Base-by-base conservation (phyloP, 202 grass and related monocot species). In the Musa balbisiana region DNA sequence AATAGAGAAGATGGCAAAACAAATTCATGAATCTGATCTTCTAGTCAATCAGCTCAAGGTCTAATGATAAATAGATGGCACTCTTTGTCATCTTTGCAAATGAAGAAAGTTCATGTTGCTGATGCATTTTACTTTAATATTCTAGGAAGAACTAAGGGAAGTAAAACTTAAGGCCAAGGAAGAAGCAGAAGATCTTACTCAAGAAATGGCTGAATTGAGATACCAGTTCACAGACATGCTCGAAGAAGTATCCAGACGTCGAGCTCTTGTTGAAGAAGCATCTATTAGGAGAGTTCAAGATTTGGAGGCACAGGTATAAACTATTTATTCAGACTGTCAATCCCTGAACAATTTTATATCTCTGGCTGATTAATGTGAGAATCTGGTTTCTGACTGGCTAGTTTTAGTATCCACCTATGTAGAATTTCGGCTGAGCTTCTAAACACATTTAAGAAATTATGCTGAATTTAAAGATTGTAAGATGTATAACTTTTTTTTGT, bases 201-300 rank as follows among this genome's bases (percentile, higher is more conserved):
- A 98, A 93, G 91, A 91, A 98, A 98, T 98, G 94, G 94, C 94
- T 71, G 90, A 98, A 89, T 70, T 93, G 69, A 85, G 94, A 67
- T 98, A 98, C 87, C 90, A 93, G 74, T 89, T 98, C 77, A 98
- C 84, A 76, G 81, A 83, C 83, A 93, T 93, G 94, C 94, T 98
- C 73, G 90, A 98, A 72, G 91, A 91, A 89, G 94, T 93, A 98
- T 93, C 85, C 85, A 98, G 88, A 79, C 90, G 86, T 23, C 86
- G 91, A 69, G 92, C 88, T 86, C 85, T 87, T 81, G 93, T 98
- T 88, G 94, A 93, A 84, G 84, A 93, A 76, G 86, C 91, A 68
- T 92, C 94, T 78, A 98, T 98, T 80, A 85, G 93, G 79, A 91
- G 86, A 78, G 93, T 98, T 82, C 85, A 98, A 73, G 81, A 93